A percentile compares a stretch with the other conserved stretches of the same genome.
Conservation (phyloP, 1,284 basidiomycete species). For the Ganoderma sinense region DNA sequence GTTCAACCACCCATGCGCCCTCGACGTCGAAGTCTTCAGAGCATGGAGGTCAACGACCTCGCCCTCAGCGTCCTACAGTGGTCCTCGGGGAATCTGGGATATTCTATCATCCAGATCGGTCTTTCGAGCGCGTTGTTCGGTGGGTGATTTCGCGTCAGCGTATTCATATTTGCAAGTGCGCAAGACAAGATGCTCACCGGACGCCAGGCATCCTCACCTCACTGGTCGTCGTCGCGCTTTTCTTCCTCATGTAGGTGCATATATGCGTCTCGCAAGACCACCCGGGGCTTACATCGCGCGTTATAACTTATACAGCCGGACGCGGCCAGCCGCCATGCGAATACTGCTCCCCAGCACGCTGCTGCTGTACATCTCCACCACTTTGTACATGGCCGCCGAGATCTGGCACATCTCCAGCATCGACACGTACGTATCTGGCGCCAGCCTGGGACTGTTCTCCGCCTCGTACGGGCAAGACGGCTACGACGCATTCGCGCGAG, state of each 20-base stretch:
- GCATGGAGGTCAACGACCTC: neutral
- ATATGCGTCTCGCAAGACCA: neutral
- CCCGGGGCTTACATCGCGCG: neutral
- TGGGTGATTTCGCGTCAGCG: neutral
- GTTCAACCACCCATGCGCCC: neutral
- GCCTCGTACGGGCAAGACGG: neutral
- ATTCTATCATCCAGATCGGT: neutral
- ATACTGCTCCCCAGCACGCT: neutral
- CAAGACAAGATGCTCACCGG: neutral
- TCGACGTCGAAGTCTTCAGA: neutral
- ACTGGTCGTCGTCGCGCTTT: neutral
- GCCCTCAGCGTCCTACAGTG: neutral
- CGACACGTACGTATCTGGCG: neutral
- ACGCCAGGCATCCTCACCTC: neutral
- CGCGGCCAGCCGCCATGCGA: neutral
- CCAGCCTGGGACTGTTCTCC: neutral
- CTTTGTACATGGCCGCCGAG: neutral
- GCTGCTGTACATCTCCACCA: neutral
- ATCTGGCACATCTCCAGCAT: slow-evolving; percentile 1
- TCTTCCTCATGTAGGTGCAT: neutral
- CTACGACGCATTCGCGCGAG: neutral
- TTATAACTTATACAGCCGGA: neutral
- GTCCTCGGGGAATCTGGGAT: neutral
- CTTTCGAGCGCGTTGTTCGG: neutral
- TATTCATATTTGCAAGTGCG: neutral